phyloP scores from a whole-genome alignment of 768 basidiomycete genomes.

The Punctularia strigosozonata region DNA sequence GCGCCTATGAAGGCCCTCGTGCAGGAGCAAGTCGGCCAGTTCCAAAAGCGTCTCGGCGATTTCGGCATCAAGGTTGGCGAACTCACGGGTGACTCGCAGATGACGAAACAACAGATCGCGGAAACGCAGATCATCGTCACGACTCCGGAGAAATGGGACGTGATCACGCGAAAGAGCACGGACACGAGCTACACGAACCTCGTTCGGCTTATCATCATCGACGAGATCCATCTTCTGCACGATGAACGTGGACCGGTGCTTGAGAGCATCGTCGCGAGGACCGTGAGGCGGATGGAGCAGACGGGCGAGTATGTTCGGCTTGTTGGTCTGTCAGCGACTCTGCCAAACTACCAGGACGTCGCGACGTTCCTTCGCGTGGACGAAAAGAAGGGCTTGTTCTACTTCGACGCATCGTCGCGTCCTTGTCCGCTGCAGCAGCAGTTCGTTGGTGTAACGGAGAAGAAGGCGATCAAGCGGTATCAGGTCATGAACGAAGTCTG shows the following conservation, averaged over 20 bases:
- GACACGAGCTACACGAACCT: constrained; percentile 96
- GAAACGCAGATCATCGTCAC: constrained; percentile 98
- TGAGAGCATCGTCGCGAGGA: constrained; percentile 82
- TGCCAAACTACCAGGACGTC: constrained; percentile 98
- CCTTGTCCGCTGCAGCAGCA: constrained; percentile 95
- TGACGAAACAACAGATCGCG: constrained; percentile 95
- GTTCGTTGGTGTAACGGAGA: constrained; percentile 96
- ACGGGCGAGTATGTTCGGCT: constrained; percentile 88
- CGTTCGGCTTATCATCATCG: constrained; percentile 91
- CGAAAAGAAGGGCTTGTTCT: constrained; percentile 84
- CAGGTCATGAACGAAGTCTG: constrained; percentile 98
- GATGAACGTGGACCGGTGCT: constrained; percentile 97
- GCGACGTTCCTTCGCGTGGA: constrained; percentile 96
- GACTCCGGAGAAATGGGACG: constrained; percentile 99
- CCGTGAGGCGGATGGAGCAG: constrained; percentile 90
- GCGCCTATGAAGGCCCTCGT: constrained; percentile 99
- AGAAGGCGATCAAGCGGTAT: constrained; percentile 97
- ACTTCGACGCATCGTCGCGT: constrained; percentile 90
- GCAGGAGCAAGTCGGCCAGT: constrained; percentile 97
- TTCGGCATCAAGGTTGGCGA: constrained; percentile 85
- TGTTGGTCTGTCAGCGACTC: constrained; percentile 89
- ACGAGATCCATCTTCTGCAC: constrained; percentile 95
- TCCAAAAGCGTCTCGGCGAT: constrained; percentile 56
- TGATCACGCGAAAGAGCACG: constrained; percentile 95
- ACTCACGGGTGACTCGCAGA: constrained; percentile 93